A percentile compares a stretch with the other conserved stretches of the same genome.
Conservation (phyloP, 1,284 basidiomycete genomes). For the Amylostereum areolatum region DNA sequence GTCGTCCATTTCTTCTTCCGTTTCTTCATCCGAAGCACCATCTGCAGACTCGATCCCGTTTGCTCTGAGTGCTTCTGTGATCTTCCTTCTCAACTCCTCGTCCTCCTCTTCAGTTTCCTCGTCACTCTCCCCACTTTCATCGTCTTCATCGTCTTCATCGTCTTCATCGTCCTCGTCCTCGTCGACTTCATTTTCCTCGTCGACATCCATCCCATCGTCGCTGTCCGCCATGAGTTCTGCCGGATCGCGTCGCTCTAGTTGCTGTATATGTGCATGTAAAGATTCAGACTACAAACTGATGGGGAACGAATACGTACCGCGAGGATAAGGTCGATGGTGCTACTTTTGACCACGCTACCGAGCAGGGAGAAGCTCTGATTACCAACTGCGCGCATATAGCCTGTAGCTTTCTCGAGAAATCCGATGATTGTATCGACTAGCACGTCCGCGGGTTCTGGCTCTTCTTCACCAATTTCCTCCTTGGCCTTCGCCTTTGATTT, state of each 20-base stretch:
- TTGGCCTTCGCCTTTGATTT: constrained; percentile 41
- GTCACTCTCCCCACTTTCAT: constrained; percentile 45
- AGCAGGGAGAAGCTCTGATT: constrained; percentile 81
- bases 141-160: constrained; percentile 35
- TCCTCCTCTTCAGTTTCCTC: constrained; percentile 46
- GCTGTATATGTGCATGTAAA: constrained; percentile 37
- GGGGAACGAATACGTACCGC: constrained; percentile 47
- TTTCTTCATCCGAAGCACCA: constrained; percentile 45
- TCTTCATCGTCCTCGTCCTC: constrained; percentile 31
- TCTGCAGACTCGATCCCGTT: constrained; percentile 61
- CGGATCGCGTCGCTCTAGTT: constrained; percentile 74
- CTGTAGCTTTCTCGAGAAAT: constrained; percentile 80
- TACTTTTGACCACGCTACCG: constrained; percentile 61
- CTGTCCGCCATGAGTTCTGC: constrained; percentile 44
- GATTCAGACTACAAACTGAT: neutral
- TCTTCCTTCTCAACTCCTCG: constrained; percentile 68
- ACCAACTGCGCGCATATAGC: constrained; percentile 77
- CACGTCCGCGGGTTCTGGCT: constrained; percentile 68
- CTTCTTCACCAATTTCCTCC: constrained; percentile 30
- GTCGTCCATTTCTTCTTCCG: constrained; percentile 85
- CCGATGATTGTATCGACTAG: constrained; percentile 87
- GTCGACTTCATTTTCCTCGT: constrained; percentile 33
- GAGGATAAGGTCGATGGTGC: constrained; percentile 80
- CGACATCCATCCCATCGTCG: constrained; percentile 35
- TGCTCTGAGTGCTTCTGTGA: constrained; percentile 73